Evolutionary conservation across 148 eudicot genomes (phyloP).

Genomic region (Hydrangea macrophylla): DNA sequence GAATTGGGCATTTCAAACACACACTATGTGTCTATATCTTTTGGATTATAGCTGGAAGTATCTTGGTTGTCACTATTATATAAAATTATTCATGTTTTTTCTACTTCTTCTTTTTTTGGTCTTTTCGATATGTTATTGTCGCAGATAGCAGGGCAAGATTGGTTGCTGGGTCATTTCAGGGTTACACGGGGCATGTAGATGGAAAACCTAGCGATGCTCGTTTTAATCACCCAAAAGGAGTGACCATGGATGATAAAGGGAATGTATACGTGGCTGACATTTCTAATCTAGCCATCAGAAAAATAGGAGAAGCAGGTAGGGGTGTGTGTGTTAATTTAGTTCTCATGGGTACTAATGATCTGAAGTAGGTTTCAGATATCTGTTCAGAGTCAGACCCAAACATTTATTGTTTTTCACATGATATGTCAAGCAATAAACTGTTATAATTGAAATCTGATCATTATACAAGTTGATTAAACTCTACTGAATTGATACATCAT

Average conservation of each 20-base stretch:
- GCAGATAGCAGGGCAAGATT: slow-evolving; percentile 95
- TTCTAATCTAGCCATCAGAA: slow-evolving; percentile 83
- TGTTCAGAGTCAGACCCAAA: slow-evolving; percentile 6
- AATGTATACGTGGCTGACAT: slow-evolving; percentile 95
- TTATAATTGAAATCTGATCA: background rate
- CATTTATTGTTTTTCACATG: background rate
- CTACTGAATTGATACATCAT: background rate
- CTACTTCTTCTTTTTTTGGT: background rate
- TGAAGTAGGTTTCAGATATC: background rate
- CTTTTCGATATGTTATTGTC: slow-evolving; percentile 6
- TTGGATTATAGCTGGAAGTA: background rate
- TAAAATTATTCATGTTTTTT: slow-evolving; percentile 6
- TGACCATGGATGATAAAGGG: slow-evolving; percentile 92
- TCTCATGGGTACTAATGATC: background rate
- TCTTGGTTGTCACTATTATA: background rate
- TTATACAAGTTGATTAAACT: background rate
- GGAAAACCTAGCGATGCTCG: slow-evolving; percentile 97
- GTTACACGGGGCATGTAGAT: slow-evolving; percentile 96
- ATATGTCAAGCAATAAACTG: background rate
- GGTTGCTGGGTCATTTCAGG: slow-evolving; percentile 97
- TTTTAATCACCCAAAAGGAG: slow-evolving; percentile 86
- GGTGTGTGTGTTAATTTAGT: slow-evolving; percentile 3
- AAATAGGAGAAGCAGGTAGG: slow-evolving; percentile 99
- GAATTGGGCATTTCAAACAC: too few relatives aligned
- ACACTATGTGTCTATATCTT: too few relatives aligned